A percentile compares a stretch with the other conserved stretches of the same genome.
Evolutionary conservation across 1,139 yeast genomes (phyloP).

Genomic region (Lodderomyces oxycetoniae): DNA sequence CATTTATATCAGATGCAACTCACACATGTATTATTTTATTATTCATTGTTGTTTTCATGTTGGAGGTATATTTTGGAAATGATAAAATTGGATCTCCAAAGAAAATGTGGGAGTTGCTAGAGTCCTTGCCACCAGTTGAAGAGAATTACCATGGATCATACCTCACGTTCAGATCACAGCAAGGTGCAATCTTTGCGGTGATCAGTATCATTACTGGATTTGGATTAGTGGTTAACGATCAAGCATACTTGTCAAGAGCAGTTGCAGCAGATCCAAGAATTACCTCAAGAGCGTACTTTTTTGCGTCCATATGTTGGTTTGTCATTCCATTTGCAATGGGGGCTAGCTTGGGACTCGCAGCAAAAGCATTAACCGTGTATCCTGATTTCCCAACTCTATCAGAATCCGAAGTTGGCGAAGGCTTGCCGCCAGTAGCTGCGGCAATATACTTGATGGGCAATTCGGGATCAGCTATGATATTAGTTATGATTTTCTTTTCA

Average conservation of each 20-base stretch:
- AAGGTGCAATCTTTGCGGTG: slow-evolving; percentile 35
- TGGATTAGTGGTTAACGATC: slow-evolving; percentile 67
- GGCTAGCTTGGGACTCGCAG: slow-evolving; percentile 38
- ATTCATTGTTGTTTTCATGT: slow-evolving; percentile 37
- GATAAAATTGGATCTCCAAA: slow-evolving; percentile 43
- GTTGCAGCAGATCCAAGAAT: slow-evolving; percentile 34
- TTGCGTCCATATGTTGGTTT: slow-evolving; percentile 43
- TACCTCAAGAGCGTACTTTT: slow-evolving; percentile 37
- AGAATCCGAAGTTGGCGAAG: slow-evolving; percentile 26
- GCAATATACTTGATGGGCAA: slow-evolving; percentile 41
- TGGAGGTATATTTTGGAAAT: slow-evolving; percentile 37
- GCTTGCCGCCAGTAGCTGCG: slow-evolving; percentile 41
- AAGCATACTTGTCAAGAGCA: slow-evolving; percentile 37
- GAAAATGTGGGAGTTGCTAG: slow-evolving; percentile 42
- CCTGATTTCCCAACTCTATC: slow-evolving; percentile 26
- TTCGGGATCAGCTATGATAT: slow-evolving; percentile 38
- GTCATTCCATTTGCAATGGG: slow-evolving; percentile 39
- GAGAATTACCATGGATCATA: slow-evolving; percentile 46
- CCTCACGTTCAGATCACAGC: slow-evolving; percentile 41
- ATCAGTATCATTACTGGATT: slow-evolving; percentile 42
- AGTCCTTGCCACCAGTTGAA: slow-evolving; percentile 32
- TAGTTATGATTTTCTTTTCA: slow-evolving; percentile 46
- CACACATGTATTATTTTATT: slow-evolving; percentile 40
- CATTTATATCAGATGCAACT: slow-evolving; percentile 44
- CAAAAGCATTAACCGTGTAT: slow-evolving; percentile 24